These are phyloP conservation scores for Butyriboletus loyo DNA, from an alignment of 768 basidiomycete genomes.

Conservation along the genomic window DNA sequence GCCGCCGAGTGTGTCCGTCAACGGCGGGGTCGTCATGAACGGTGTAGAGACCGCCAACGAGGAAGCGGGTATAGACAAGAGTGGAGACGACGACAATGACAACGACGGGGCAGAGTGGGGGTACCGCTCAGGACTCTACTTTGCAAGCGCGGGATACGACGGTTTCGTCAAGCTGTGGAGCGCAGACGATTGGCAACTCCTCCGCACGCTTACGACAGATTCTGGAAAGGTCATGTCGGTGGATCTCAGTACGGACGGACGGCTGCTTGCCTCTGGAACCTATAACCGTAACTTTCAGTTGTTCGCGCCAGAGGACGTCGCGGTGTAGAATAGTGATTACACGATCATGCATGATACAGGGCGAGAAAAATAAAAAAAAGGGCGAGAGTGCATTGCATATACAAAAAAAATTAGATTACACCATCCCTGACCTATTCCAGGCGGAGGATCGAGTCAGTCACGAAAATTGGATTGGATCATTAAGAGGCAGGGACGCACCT, in stretches of 20 bases:
- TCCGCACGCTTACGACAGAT: constrained; percentile 86
- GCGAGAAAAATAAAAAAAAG: constrained; percentile 15
- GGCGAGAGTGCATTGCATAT: constrained; percentile 5
- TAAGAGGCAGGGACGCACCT: constrained; percentile 43
- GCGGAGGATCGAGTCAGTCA: constrained; percentile 21
- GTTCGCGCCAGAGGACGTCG: constrained; percentile 73
- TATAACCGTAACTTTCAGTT: constrained; percentile 95
- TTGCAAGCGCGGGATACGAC: constrained; percentile 93
- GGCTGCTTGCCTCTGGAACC: constrained; percentile 83
- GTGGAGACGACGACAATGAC: constrained; percentile 25
- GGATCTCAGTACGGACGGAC: constrained; percentile 81
- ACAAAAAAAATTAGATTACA: constrained; percentile 35
- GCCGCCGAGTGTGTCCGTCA: constrained; percentile 40
- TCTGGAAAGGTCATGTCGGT: constrained; percentile 99
- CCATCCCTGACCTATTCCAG: constrained; percentile 38
- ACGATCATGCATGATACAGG: constrained; percentile 33
- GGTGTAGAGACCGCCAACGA: constrained; percentile 34
- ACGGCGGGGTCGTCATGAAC: constrained; percentile 52
- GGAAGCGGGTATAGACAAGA: constrained; percentile 29
- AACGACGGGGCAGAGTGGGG: constrained; percentile 50
- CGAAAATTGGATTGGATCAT: constrained; percentile 15
- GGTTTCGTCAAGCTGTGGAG: constrained; percentile 95
- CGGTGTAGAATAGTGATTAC: constrained; percentile 27
- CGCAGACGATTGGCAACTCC: constrained; percentile 95
- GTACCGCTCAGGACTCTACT: constrained; percentile 86